Conservation (phyloP, 345 rosid genomes). For the Trapa bicornis region DNA sequence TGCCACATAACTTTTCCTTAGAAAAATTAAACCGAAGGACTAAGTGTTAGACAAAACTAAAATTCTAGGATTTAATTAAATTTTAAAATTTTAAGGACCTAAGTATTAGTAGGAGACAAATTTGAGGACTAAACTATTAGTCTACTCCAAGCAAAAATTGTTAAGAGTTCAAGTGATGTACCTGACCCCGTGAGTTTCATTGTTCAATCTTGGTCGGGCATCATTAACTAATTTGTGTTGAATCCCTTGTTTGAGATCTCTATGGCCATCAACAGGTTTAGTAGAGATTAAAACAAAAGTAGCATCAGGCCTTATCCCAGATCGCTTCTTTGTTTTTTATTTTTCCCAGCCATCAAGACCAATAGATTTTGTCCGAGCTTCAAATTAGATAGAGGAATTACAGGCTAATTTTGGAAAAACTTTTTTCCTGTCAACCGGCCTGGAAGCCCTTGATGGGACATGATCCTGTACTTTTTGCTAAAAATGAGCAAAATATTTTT, state of each 20-base stretch:
- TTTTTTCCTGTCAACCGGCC: constrained; percentile 60
- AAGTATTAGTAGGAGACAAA: too few relatives aligned
- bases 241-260: constrained; percentile 65
- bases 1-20: too few relatives aligned
- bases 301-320: constrained; percentile 63
- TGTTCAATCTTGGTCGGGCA: constrained; percentile 52
- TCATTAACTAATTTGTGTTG: constrained; percentile 47
- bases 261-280: constrained; percentile 50
- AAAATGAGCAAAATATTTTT: constrained; percentile 16
- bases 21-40: too few relatives aligned
- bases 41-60: too few relatives aligned
- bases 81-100: too few relatives aligned
- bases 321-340: constrained; percentile 78
- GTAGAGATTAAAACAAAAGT: constrained; percentile 32
- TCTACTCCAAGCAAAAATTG: neutral
- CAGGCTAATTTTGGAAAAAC: constrained; percentile 49
- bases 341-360: constrained; percentile 91
- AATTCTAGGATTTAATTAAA: too few relatives aligned
- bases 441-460: constrained; percentile 48
- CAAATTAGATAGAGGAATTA: constrained; percentile 36
- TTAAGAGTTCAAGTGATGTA: constrained; percentile 11
- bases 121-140: too few relatives aligned
- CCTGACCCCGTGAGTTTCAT: constrained; percentile 73
- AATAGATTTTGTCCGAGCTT: constrained; percentile 56
- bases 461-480: constrained; percentile 63